These are phyloP conservation scores for Penicillium pancosmium DNA, from an alignment of 495 filamentous ascomycete species.

Conservation along the genomic window DNA sequence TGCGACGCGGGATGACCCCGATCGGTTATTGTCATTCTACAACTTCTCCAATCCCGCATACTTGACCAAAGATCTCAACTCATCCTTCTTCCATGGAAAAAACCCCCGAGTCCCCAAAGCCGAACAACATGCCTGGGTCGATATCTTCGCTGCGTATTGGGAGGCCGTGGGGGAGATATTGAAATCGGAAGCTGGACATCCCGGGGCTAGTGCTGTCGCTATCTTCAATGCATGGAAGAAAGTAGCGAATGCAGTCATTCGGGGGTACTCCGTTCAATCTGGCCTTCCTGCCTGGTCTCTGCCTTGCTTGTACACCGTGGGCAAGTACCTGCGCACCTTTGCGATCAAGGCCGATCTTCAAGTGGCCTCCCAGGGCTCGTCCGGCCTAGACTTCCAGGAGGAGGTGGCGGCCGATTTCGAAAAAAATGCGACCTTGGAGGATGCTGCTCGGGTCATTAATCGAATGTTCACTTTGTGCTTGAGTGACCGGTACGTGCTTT, in stretches of 20 bases:
- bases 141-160: conserved; percentile 84
- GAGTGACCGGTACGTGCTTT: conserved; percentile 71
- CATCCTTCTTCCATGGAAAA: conserved; percentile 61
- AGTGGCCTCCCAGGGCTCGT: conserved; percentile 44
- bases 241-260: conserved; percentile 66
- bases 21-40: conserved; percentile 63
- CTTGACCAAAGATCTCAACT: conserved; percentile 60
- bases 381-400: conserved; percentile 61
- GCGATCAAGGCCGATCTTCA: conserved; percentile 82
- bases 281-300: conserved; percentile 84
- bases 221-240: conserved; percentile 89
- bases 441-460: conserved; percentile 85
- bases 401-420: conserved; percentile 71
- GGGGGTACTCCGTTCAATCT: conserved; percentile 65
- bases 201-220: conserved; percentile 63
- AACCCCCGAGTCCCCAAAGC: conserved; percentile 56
- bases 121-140: conserved; percentile 75
- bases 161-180: conserved; percentile 72
- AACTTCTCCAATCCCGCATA: conserved; percentile 61
- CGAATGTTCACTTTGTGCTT: conserved; percentile 86
- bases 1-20: conserved; percentile 54
- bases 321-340: conserved; percentile 81
- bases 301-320: conserved; percentile 81
- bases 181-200: conserved; percentile 47
- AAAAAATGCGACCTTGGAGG: conserved; percentile 81